Evolutionary conservation across 1,139 yeast genomes (phyloP).

Genomic region (Zygosaccharomyces pseudobailii): DNA sequence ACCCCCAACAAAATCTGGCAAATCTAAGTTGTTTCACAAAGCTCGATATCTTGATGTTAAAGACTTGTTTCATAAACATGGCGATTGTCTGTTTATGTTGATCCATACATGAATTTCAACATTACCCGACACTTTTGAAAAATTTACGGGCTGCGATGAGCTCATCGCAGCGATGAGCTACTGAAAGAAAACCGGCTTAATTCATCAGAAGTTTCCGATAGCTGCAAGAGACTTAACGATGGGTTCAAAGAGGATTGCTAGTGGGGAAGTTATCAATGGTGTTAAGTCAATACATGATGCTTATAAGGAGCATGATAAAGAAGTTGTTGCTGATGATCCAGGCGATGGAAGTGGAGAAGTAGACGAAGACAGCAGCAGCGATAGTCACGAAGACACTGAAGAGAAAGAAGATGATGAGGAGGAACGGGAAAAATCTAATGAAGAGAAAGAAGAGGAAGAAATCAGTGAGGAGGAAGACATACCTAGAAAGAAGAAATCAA

Average conservation of each 20-base stretch:
- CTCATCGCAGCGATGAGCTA: conserved; percentile 1
- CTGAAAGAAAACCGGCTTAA: not conserved
- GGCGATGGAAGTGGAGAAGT: conserved; percentile 1
- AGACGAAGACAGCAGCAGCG: conserved; percentile 11
- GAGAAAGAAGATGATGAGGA: too few relatives aligned
- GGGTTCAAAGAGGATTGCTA: not conserved
- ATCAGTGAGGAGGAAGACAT: conserved; percentile 39
- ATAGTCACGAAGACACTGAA: conserved; percentile 15
- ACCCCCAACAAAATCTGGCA: not conserved
- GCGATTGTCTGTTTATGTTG: conserved; percentile 3
- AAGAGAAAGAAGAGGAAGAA: conserved; percentile 31
- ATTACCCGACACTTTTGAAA: conserved; percentile 2
- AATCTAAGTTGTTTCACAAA: not conserved
- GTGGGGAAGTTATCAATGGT: not conserved
- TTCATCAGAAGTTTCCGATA: not conserved
- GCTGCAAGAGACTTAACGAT: not conserved
- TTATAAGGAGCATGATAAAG: not conserved
- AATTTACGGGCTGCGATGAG: not conserved
- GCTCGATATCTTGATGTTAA: not conserved
- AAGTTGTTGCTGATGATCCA: conserved; percentile 3
- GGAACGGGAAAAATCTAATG: too few relatives aligned
- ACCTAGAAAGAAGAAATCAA: conserved; percentile 48
- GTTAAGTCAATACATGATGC: not conserved
- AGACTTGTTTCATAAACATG: not conserved
- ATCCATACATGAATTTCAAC: not conserved